Evolutionary conservation across 495 filamentous ascomycete species (phyloP), one percentile per base, ranked within the genome.

Genomic region (Aspergillus egyptiacus): DNA sequence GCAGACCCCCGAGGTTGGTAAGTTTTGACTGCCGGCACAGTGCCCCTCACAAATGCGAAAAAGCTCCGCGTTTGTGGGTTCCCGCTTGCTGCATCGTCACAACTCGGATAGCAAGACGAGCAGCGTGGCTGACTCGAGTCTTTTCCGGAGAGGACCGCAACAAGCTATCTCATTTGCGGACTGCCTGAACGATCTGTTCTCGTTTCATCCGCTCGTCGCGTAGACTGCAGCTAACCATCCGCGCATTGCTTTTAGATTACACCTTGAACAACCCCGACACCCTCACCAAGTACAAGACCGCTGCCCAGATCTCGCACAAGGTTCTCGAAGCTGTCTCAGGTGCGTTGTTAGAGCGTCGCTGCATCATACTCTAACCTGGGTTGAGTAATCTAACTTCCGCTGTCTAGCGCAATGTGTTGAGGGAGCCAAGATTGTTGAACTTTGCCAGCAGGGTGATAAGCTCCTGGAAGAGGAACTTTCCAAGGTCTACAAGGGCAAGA

Each of bases 401-500:
- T 35, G 6, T 31, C 33, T 75, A 88, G 81, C 80, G 81, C 72
- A 74, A 72, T 93, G 89, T 59, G 65, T 84, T 39, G 85, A 93
- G 55, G 93, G 89, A 59, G 84, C 81, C 68, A 96, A 93, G 73
- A 89, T 97, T 50, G 76, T 96, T 45, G 82, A 85, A 58, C 77
- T 97, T 67, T 98, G 93, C 75, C 83, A 96, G 75, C 81, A 89
- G 70, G 93, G 93, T 62, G 93, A 98, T 76, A 84, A 89, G 76
- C 78, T 97, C 40, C 80, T 98, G 52, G 89, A 91, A 20, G 93
- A 95, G 60, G 93, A 97, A 64, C 77, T 94, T 46, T 68, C 81
- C 55, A 98, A 97, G 74, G 91, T 98, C 57, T 97, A 93, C 78
- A 91, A 95, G 69, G 91, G 89, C 70, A 98, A 96, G 76, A 96